A percentile compares a stretch with the other conserved stretches of the same genome.
phyloP scores from a whole-genome alignment of 495 filamentous ascomycete genomes.

The Poronia punctata region DNA sequence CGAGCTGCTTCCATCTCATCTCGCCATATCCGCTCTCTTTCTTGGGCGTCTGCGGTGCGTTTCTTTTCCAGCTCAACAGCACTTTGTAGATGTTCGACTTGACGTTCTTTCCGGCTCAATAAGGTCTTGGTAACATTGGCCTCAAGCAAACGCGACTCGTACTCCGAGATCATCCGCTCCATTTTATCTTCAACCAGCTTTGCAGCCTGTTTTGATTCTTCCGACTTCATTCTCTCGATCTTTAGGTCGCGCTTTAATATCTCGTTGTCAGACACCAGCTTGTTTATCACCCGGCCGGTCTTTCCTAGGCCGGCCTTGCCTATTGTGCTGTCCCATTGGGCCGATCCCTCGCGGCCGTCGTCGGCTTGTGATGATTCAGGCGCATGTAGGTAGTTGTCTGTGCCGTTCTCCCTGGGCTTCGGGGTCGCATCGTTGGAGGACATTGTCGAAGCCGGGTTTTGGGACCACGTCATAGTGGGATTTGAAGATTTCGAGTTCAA shows the following conservation, averaged over 20 bases:
- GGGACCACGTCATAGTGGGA: slow-evolving; percentile 9
- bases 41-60: slow-evolving; percentile 48
- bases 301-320: slow-evolving; percentile 79
- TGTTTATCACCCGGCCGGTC: slow-evolving; percentile 88
- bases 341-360: slow-evolving; percentile 15
- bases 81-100: slow-evolving; percentile 64
- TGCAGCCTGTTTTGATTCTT: slow-evolving; percentile 65
- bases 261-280: slow-evolving; percentile 82
- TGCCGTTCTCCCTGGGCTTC: slow-evolving; percentile 12
- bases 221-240: slow-evolving; percentile 61
- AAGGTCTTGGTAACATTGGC: slow-evolving; percentile 62
- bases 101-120: slow-evolving; percentile 69
- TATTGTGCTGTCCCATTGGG: slow-evolving; percentile 64
- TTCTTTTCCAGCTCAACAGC: slow-evolving; percentile 61
- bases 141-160: slow-evolving; percentile 64
- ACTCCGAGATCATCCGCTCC: slow-evolving; percentile 56
- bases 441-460: slow-evolving; percentile 15
- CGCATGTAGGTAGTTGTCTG: slow-evolving; percentile 12
- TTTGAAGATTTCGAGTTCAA: slow-evolving; percentile 24
- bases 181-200: slow-evolving; percentile 69
- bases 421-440: slow-evolving; percentile 12
- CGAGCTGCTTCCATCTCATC: slow-evolving; percentile 56
- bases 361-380: slow-evolving; percentile 31
- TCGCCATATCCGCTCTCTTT: slow-evolving; percentile 56
- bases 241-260: slow-evolving; percentile 72